These are phyloP conservation scores for Penicillium parvum DNA, from an alignment of 495 filamentous ascomycete genomes.

Conservation along the genomic window DNA sequence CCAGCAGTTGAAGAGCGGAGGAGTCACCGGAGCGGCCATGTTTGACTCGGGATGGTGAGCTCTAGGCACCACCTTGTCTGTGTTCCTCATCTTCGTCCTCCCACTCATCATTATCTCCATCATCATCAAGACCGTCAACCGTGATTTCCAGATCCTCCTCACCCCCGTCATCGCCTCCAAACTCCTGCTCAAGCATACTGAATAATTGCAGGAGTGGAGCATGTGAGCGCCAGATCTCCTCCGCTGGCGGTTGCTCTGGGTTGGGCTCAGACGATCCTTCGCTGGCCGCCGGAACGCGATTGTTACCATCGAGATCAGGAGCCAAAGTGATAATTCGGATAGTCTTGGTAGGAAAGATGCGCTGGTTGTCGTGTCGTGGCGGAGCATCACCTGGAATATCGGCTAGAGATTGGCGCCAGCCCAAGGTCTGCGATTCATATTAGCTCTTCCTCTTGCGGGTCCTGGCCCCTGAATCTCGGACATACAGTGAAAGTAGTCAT, in stretches of 20 bases:
- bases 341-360: slow-evolving; percentile 36
- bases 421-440: slow-evolving; percentile 28
- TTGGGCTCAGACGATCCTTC: too few species aligned
- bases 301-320: slow-evolving; percentile 15
- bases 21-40: too few species aligned
- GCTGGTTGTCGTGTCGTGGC: slow-evolving; percentile 18
- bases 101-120: slow-evolving; percentile 15
- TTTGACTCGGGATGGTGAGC: too few species aligned
- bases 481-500: slow-evolving; percentile 39
- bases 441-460: slow-evolving; percentile 1
- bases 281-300: too few species aligned
- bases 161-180: slow-evolving; percentile 17
- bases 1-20: too few species aligned
- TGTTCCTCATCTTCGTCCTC: slow-evolving; percentile 13
- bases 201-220: slow-evolving; percentile 27
- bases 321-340: slow-evolving; percentile 36
- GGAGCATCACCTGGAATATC: slow-evolving; percentile 14
- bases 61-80: too few species aligned
- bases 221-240: slow-evolving; percentile 20
- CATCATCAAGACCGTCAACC: slow-evolving; percentile 1
- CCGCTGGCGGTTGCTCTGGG: not conserved
- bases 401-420: slow-evolving; percentile 25
- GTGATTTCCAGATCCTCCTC: slow-evolving; percentile 5
- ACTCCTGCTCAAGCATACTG: slow-evolving; percentile 27
- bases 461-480: not conserved